These are phyloP conservation scores for Limnanthes douglasii DNA, from an alignment of 345 rosid genomes.

Conservation along the genomic window DNA sequence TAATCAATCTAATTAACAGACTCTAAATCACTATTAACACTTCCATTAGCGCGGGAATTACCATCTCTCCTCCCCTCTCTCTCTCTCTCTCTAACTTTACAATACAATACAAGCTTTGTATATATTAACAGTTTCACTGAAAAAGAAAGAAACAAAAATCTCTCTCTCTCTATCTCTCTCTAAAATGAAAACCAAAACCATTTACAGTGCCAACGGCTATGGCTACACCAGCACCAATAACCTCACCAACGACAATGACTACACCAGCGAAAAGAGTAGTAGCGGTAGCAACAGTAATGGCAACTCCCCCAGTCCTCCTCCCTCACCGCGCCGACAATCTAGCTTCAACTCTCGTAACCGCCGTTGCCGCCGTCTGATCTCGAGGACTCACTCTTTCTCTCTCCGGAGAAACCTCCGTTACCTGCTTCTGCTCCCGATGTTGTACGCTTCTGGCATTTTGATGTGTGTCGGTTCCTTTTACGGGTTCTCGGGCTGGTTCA, in stretches of 20 bases:
- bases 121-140: too few relatives aligned
- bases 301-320: constrained; percentile 66
- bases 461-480: constrained; percentile 82
- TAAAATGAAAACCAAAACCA: constrained; percentile 1
- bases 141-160: background rate
- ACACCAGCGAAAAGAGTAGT: constrained; percentile 15
- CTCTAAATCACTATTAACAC: too few relatives aligned
- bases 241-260: constrained; percentile 14
- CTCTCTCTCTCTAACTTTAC: too few relatives aligned
- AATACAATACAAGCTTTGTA: too few relatives aligned
- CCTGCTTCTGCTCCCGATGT: constrained; percentile 39
- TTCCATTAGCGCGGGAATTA: too few relatives aligned
- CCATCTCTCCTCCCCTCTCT: too few relatives aligned
- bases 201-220: background rate
- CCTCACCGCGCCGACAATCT: constrained; percentile 40
- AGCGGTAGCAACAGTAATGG: constrained; percentile 23
- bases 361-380: constrained; percentile 42
- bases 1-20: too few relatives aligned
- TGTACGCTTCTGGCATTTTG: constrained; percentile 61
- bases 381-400: constrained; percentile 33
- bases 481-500: constrained; percentile 26
- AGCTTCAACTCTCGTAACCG: constrained; percentile 18
- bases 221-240: constrained; percentile 20
- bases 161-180: constrained; percentile 5
- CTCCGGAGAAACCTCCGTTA: constrained; percentile 48